Evolutionary conservation across 176 grass and related monocot genomes (phyloP), one percentile per base, ranked within the genome.

Genomic region (Aegilops umbellulata): DNA sequence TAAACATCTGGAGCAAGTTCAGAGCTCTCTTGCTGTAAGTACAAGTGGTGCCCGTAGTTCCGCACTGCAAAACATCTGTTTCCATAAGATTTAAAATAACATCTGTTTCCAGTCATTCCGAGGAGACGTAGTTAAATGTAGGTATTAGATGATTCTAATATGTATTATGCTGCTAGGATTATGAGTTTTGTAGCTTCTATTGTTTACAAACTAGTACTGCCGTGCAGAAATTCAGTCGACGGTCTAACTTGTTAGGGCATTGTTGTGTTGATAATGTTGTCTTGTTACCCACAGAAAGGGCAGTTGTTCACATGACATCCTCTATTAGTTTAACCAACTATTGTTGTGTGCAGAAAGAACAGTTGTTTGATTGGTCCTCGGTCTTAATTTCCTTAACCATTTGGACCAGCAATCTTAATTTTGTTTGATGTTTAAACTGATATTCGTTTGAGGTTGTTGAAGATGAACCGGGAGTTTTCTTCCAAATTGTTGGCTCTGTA

Each of bases 1-100:
- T 83, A 96, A 94, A 71, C 92, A 94, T 85, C 83, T 99, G 51
- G 94, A 99, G 30, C 91, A 95, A 92, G 94, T 99, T 26, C 93
- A 93, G 74, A 82, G 27, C 88, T 93, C 94, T 79, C 92, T 99
- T 77, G 94, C 92, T 64, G 93, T 95, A 86, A 95, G 93, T 95
- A 24, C 47, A 73, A 69, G 25, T 65, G 30, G 19, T 79, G 34
- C 64, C 30, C 32, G 5, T 77, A 60, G 68, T 76, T 80, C 69
- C 23, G 53, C 14, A 35, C 41, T 24, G 23, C 8, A 76, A 31
- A 81, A 35, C 46, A 31, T 36, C 9, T 3, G 16, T 78, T 39
- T 72, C n/a, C 9, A 35, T 62, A 58, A 58, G 55, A 58, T 58
- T 58, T 9, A 58, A 9, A 22, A 9, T 22, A 58, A 9, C 53